Evolutionary conservation across 768 basidiomycete species (phyloP).

Genomic region (Mycena albidolilacea): DNA sequence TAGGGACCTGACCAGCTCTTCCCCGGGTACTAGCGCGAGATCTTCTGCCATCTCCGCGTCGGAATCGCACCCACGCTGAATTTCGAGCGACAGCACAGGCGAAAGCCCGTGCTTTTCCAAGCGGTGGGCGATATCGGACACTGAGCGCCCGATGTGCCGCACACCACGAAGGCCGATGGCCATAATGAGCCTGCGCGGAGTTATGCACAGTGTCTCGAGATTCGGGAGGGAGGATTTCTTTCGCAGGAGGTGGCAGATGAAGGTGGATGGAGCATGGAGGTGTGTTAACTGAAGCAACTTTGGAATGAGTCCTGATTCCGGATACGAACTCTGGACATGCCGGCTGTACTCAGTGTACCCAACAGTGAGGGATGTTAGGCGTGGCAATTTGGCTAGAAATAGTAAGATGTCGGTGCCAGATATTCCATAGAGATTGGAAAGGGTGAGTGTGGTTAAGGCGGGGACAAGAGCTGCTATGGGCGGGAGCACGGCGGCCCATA

Average conservation of each 20-base stretch:
- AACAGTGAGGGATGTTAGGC: constrained; percentile 28
- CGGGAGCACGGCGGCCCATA: constrained; percentile 34
- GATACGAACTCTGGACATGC: constrained; percentile 31
- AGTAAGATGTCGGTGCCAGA: constrained; percentile 35
- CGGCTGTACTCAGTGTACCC: constrained; percentile 38
- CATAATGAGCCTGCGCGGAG: constrained; percentile 34
- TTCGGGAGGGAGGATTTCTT: constrained; percentile 29
- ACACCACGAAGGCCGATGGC: constrained; percentile 20
- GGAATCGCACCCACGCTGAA: constrained; percentile 22
- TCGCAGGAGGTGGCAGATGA: constrained; percentile 31
- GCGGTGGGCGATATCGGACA: constrained; percentile 29
- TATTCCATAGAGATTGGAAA: constrained; percentile 32
- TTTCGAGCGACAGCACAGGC: constrained; percentile 33
- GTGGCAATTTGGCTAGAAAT: constrained; percentile 33
- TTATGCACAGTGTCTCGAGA: constrained; percentile 24
- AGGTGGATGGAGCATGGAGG: constrained; percentile 36
- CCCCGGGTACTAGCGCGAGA: constrained; percentile 8
- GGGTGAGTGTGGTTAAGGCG: constrained; percentile 27
- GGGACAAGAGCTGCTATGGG: constrained; percentile 26
- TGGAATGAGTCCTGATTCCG: constrained; percentile 33
- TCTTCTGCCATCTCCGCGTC: constrained; percentile 31
- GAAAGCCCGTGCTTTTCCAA: constrained; percentile 29
- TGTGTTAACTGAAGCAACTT: constrained; percentile 22
- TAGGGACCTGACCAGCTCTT: constrained; percentile 11
- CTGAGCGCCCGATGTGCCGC: constrained; percentile 34